Evolutionary conservation across 78 protist species (phyloP).

Genomic region (Dictyostelium citrinum): DNA sequence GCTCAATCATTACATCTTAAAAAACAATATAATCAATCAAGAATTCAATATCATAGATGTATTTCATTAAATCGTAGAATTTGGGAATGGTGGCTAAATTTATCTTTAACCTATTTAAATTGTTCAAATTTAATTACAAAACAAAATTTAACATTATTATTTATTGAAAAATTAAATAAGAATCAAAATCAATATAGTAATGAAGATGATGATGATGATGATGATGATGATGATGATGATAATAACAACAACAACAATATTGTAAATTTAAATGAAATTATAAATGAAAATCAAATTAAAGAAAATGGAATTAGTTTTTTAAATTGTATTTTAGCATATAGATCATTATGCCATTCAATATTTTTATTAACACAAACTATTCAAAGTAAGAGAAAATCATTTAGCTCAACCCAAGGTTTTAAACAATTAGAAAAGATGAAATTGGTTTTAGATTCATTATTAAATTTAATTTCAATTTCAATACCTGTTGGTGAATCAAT

Average conservation of each 20-base stretch:
- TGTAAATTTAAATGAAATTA: background rate
- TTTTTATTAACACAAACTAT: background rate
- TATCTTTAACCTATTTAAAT: constrained; percentile 3
- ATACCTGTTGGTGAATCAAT: background rate
- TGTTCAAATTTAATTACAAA: background rate
- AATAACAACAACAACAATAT: too few relatives aligned
- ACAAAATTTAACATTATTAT: background rate
- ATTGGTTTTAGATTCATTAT: background rate
- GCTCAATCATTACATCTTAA: constrained; percentile 21
- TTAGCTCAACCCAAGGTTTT: background rate
- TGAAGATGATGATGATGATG: background rate
- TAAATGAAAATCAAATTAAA: background rate
- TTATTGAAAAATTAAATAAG: background rate
- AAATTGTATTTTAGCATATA: background rate
- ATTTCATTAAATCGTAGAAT: background rate
- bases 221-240: too few relatives aligned
- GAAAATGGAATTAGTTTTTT: background rate
- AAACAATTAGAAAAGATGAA: background rate
- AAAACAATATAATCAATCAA: background rate
- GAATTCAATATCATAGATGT: constrained; percentile 2
- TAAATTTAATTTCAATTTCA: background rate
- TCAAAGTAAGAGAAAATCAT: background rate
- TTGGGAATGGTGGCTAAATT: constrained; percentile 72
- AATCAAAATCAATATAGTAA: background rate
- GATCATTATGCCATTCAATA: background rate